Evolutionary conservation across 495 filamentous ascomycete species (phyloP).

Genomic region (Penicillium odoratum): DNA sequence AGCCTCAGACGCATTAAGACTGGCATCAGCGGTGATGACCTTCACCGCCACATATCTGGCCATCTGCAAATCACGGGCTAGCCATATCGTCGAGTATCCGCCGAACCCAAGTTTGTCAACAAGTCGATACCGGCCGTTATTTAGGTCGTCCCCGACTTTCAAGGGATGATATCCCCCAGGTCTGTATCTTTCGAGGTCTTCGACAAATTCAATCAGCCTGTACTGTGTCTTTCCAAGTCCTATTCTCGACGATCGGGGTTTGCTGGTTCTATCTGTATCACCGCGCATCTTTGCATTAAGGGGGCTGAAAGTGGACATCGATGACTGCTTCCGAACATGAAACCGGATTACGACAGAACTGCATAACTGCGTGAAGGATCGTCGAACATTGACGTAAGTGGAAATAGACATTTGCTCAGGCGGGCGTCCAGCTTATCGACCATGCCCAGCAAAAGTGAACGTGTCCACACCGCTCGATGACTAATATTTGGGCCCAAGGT

Average conservation of each 20-base stretch:
- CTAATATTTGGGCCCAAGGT: no score
- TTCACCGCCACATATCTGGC: slow-evolving; percentile 24
- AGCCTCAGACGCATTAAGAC: slow-evolving; percentile 10
- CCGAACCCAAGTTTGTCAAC: slow-evolving; percentile 46
- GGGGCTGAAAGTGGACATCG: slow-evolving; percentile 11
- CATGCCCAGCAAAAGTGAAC: no score
- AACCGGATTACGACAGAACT: slow-evolving; percentile 7
- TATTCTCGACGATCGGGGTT: slow-evolving; percentile 9
- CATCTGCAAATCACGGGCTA: slow-evolving; percentile 32
- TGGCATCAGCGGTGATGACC: slow-evolving; percentile 22
- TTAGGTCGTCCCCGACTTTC: slow-evolving; percentile 33
- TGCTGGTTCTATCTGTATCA: slow-evolving; percentile 10
- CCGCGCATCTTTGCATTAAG: slow-evolving; percentile 6
- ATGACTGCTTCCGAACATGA: slow-evolving; percentile 11
- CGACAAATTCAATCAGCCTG: slow-evolving; percentile 19
- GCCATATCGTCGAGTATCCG: slow-evolving; percentile 47
- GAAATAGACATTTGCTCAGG: slow-evolving; percentile 16
- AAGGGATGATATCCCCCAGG: slow-evolving; percentile 46
- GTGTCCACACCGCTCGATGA: no score
- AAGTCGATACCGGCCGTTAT: slow-evolving; percentile 35
- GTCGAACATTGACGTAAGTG: slow-evolving; percentile 7
- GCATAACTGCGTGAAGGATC: slow-evolving; percentile 6
- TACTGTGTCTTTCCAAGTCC: slow-evolving; percentile 13
- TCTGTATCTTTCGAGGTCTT: slow-evolving; percentile 35
- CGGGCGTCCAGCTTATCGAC: not conserved